Evolutionary conservation across 352 stramenopile species (phyloP).

Genomic region (Pythium phragmitis): DNA sequence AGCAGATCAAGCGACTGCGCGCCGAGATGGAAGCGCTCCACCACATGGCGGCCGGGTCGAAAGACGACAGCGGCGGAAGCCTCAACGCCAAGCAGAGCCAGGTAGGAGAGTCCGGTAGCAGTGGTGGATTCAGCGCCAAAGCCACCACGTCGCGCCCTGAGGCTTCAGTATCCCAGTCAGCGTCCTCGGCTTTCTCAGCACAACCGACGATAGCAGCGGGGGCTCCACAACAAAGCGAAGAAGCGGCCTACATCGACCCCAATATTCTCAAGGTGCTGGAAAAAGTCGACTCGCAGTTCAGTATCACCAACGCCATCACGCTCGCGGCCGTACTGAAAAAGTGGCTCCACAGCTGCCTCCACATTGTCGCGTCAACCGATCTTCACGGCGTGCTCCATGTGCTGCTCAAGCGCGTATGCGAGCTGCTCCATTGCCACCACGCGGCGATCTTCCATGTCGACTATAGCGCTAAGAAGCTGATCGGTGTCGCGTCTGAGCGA

Average conservation of each 20-base stretch:
- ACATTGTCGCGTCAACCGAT: conserved; percentile 51
- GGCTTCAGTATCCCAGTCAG: neutral
- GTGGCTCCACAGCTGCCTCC: conserved; percentile 68
- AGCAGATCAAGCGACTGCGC: conserved; percentile 64
- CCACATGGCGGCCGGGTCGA: conserved; percentile 56
- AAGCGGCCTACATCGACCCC: conserved; percentile 72
- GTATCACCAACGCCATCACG: conserved; percentile 77
- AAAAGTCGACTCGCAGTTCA: conserved; percentile 86
- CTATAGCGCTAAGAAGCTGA: conserved; percentile 37
- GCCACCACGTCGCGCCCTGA: neutral
- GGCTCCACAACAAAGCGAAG: conserved; percentile 26
- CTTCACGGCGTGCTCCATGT: conserved; percentile 22
- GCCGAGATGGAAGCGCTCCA: conserved; percentile 76
- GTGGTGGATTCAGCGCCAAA: conserved; percentile 1
- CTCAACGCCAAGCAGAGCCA: conserved; percentile 1
- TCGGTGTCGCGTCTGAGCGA: conserved; percentile 39
- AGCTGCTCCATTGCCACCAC: conserved; percentile 73
- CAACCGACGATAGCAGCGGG: neutral
- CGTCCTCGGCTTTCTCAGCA: neutral
- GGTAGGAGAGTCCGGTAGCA: conserved; percentile 7
- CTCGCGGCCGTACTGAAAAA: conserved; percentile 67
- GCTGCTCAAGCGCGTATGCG: conserved; percentile 44
- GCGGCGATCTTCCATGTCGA: conserved; percentile 62
- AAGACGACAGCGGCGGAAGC: conserved; percentile 12
- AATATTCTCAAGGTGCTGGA: conserved; percentile 80